Evolutionary conservation across 352 stramenopile genomes (phyloP), one percentile per base, ranked within the genome.

Genomic region (Globisporangium iwayamae): DNA sequence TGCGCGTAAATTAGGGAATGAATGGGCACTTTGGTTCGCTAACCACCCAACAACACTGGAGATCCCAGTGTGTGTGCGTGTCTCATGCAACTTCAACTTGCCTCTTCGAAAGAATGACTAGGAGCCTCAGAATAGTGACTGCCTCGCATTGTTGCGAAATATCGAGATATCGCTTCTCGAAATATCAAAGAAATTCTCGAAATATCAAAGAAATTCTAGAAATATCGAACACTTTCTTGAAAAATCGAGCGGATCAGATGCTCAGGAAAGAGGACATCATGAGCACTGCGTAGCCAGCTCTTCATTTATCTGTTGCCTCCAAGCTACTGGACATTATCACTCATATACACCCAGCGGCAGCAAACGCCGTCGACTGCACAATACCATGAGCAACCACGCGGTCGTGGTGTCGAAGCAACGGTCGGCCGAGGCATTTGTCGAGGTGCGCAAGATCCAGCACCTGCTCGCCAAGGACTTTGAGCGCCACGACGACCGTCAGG

Each of bases 341-440:
- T 41, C 22, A 36, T 11, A 18, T 11, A 36, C 30, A 20, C n/a
- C 48, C 14, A 36, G 48, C 18, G 36, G 48, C 48, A 53, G 22
- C 10, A 16, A 14, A 14, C 10, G 11, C 2, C 11, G 36, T 41
- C 18, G 1, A 1, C 25, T 7, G 14, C 13, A 16, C 51, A 57
- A 3, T 4, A 14, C 0, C 2, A 60, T 60, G 36, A 62, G 56
- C 39, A 47, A 38, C 25, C 41, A 34, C 14, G 41, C 39, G 22
- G 25, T 28, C 0, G 39, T 53, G 56, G 22, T 53, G 22, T 57
- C 58, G 45, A 56, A 13, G 20, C 58, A 53, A 16, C 30, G 69
- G 22, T 45, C 68, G 20, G 22, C 43, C 20, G 76, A 87, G 68
- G 73, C 82, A 64, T 85, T 85, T 14, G 76, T 81, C 43, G 76